These are phyloP conservation scores for Orobanche coerulescens DNA, from an alignment of 257 asterid genomes.

Conservation along the genomic window DNA sequence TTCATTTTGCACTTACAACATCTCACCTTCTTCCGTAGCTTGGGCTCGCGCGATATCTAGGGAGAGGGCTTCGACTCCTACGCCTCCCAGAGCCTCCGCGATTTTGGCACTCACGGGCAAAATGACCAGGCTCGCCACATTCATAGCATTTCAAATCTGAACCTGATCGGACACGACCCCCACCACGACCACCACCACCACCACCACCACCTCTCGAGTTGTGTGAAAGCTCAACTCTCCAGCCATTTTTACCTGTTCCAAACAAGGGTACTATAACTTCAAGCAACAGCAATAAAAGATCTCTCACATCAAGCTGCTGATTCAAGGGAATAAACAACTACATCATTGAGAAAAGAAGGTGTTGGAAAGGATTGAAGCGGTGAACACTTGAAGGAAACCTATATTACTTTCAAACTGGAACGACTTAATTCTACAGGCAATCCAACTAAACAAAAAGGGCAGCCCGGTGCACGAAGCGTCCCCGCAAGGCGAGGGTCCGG, in stretches of 20 bases:
- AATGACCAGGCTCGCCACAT: constrained; percentile 96
- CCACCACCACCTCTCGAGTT: constrained; percentile 74
- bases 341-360: background rate
- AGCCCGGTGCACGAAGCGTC: too few relatives aligned
- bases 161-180: constrained; percentile 76
- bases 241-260: constrained; percentile 76
- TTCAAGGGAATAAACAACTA: background rate
- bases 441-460: background rate
- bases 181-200: constrained; percentile 55
- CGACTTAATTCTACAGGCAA: background rate
- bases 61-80: constrained; percentile 89
- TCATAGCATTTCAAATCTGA: constrained; percentile 90
- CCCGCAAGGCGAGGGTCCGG: too few relatives aligned
- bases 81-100: constrained; percentile 77
- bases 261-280: background rate
- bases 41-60: constrained; percentile 80
- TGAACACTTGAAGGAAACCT: background rate
- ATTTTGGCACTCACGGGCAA: constrained; percentile 83
- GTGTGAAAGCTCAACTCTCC: constrained; percentile 97
- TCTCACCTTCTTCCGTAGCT: constrained; percentile 82
- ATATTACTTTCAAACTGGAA: background rate
- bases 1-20: background rate
- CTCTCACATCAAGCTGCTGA: background rate
- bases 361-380: background rate
- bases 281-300: background rate